Evolutionary conservation across 805 yeast genomes (phyloP), one percentile per base, ranked within the genome.

Genomic region (Wickerhamomyces ciferrii): DNA sequence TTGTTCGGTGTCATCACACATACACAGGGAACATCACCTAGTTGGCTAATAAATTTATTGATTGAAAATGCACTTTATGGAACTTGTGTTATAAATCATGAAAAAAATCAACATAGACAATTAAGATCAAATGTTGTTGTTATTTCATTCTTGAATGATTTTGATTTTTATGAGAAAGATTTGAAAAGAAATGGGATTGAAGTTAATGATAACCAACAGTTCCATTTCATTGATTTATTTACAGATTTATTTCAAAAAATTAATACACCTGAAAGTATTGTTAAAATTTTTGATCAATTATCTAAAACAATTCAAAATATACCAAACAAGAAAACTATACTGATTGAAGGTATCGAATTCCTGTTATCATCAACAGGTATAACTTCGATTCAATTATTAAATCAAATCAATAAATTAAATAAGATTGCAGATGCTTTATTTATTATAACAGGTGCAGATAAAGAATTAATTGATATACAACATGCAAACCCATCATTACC

Each of bases 1-100:
- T 57, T 70, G 3, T 44, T 70, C 7, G 47, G 53, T 1, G 48
- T 56, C 10, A 51, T 76, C 2, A 70, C 77, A 0, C 68, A 74
- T 41, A 61, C 66, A 1, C 70, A 68, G 42, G 81, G 84, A 0
- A 82, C 86, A 0, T 72, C 78, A 24, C 81, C 91, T 2, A 61
- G 78, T 6, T 85, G 92, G 92, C 66, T 85, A 35, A 56, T 75
- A 4, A 72, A 72, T 45, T 72, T 81, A 2, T 59, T 84, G 20
- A 63, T 82, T 9, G 88, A 84, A 53, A 70, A 75, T 66, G 49
- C 57, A 2, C 42, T 61, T 9, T 55, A 54, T 41, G 52, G 60
- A 8, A 54, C 61, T 3, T 57, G 65, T 39, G 46, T 44, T 9
- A 50, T 55, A 4, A 56, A 55, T 27, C 53, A 55, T 36, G 60